A percentile compares a stretch with the other conserved stretches of the same genome.
Conservation (phyloP, 768 basidiomycete genomes). For the Rubroboletus pulcherrimus region DNA sequence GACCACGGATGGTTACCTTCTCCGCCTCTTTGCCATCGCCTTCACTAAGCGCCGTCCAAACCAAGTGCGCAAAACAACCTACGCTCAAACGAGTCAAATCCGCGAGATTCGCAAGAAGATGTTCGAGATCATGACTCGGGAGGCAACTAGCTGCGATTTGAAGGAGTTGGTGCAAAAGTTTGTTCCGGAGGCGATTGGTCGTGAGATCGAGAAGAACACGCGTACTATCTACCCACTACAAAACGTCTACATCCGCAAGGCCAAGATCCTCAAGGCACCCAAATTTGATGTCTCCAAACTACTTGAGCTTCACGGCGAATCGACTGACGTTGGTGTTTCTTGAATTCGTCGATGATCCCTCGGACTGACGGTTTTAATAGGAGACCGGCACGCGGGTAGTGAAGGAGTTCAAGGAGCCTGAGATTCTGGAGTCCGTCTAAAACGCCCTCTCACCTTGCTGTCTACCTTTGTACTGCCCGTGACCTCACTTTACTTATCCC, state of each 20-base stretch:
- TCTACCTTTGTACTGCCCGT: conserved; percentile 38
- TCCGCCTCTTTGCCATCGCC: conserved; percentile 97
- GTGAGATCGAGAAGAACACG: conserved; percentile 98
- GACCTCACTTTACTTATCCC: conserved; percentile 30
- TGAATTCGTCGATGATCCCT: neutral
- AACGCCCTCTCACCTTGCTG: conserved; percentile 31
- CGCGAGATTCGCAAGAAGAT: conserved; percentile 99
- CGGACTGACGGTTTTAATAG: conserved; percentile 37
- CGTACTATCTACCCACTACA: conserved; percentile 97
- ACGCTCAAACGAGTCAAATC: conserved; percentile 92
- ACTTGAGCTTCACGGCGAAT: conserved; percentile 94
- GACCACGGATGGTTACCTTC: conserved; percentile 98
- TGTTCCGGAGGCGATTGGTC: conserved; percentile 96
- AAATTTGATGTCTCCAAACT: conserved; percentile 96
- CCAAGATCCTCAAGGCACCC: conserved; percentile 97
- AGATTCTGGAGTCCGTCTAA: conserved; percentile 89
- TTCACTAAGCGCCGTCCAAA: conserved; percentile 97
- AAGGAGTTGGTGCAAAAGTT: conserved; percentile 99
- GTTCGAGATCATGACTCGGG: conserved; percentile 98
- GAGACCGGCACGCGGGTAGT: conserved; percentile 93
- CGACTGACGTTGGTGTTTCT: conserved; percentile 69
- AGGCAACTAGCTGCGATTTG: conserved; percentile 91
- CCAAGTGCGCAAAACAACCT: conserved; percentile 99
- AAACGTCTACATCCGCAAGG: conserved; percentile 99
- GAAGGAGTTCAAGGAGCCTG: conserved; percentile 98